A percentile compares a stretch with the other conserved stretches of the same genome.
phyloP scores from a whole-genome alignment of 768 basidiomycete species.

The Phallus indusiatus region DNA sequence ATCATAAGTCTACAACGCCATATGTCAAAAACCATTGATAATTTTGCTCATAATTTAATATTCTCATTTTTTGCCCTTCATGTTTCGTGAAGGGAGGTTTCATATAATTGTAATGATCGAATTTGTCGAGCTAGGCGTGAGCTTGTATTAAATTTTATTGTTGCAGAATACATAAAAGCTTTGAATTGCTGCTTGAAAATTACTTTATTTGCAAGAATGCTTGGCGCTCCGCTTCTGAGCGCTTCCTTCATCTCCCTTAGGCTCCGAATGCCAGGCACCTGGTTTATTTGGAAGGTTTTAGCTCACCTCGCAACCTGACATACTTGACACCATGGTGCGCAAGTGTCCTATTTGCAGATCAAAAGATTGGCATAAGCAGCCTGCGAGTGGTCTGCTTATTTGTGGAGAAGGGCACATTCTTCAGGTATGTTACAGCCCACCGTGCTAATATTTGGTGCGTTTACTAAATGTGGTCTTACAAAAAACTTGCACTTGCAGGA shows the following conservation, averaged over 20 bases:
- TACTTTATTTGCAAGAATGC: too few species aligned
- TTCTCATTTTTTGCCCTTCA: neutral
- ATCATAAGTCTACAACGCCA: neutral
- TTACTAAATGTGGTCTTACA: neutral
- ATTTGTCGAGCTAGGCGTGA: too few species aligned
- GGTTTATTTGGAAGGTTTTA: too few species aligned
- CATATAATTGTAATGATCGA: neutral
- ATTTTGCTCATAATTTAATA: neutral
- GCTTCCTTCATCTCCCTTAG: too few species aligned
- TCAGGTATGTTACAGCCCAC: slow-evolving; percentile 68
- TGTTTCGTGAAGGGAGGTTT: neutral
- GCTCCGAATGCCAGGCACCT: too few species aligned
- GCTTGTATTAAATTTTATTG: too few species aligned
- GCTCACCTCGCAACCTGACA: neutral
- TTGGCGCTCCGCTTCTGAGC: too few species aligned
- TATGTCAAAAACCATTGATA: neutral
- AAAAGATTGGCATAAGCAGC: slow-evolving; percentile 80
- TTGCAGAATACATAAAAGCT: too few species aligned
- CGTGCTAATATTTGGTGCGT: too few species aligned
- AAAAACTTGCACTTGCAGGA: slow-evolving; percentile 38
- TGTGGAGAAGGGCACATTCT: slow-evolving; percentile 91
- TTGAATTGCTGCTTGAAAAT: too few species aligned
- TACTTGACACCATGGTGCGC: slow-evolving; percentile 15
- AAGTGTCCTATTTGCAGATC: slow-evolving; percentile 77
- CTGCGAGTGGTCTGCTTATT: slow-evolving; percentile 66